Conservation (phyloP, 163 green algal genomes). For the Volvox carteri region DNA sequence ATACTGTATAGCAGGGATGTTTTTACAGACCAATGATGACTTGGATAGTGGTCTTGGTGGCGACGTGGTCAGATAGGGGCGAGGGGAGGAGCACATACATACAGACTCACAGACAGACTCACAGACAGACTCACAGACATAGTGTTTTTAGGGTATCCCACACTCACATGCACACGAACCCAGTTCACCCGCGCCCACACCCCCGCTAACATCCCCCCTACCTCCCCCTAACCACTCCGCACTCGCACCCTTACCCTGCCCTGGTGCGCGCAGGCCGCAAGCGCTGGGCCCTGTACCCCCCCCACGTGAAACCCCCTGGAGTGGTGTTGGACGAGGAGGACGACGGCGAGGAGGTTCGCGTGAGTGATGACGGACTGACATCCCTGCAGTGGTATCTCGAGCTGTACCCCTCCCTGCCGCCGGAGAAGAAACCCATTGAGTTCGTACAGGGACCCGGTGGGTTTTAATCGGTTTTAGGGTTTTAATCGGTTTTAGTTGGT, state of each 20-base stretch:
- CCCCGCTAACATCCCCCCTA: background rate
- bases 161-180: too few relatives aligned
- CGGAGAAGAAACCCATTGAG: constrained; percentile 54
- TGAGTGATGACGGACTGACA: constrained; percentile 43
- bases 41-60: too few relatives aligned
- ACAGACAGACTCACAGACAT: background rate
- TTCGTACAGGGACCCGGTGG: constrained; percentile 62
- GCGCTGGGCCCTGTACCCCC: constrained; percentile 93
- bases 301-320: constrained; percentile 57
- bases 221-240: too few relatives aligned
- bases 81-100: background rate
- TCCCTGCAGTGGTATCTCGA: constrained; percentile 68
- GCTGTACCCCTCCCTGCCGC: constrained; percentile 56
- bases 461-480: too few relatives aligned
- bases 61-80: too few relatives aligned
- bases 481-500: too few relatives aligned
- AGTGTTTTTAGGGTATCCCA: too few relatives aligned
- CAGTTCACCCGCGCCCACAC: too few relatives aligned
- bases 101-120: background rate
- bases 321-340: constrained; percentile 35
- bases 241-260: too few relatives aligned
- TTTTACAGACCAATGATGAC: too few relatives aligned
- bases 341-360: background rate
- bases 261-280: constrained; percentile 90
- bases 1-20: too few relatives aligned